Base-by-base conservation (phyloP, 805 yeast genomes). In the Starmerella geochares region DNA sequence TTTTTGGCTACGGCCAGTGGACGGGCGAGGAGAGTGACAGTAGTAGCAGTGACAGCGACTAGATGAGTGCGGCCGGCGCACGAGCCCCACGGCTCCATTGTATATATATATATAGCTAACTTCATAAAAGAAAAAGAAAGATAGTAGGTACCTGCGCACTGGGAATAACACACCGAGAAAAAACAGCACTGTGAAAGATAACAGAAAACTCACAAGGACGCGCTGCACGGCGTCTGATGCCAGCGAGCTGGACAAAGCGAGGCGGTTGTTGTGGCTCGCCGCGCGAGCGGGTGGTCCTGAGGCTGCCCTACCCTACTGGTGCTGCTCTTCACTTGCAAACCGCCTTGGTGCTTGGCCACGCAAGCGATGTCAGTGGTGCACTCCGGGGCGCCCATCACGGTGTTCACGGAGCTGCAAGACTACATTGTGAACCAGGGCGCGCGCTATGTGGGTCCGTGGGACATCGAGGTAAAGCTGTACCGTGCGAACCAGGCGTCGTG, bases 371-470 rank as follows among this genome's bases (percentile, higher is more conserved):
- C 51, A 7, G 56, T 53, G n/a, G 27, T 40, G 14, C 55, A 56
- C 42, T 38, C 56, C 21, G 37, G 28, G 25, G 56, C 53, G 44
- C 58, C 60, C 11, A 48, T 60, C 10, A 56, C 69, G 14, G 74
- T 83, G 4, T 81, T 84, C 28, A 70, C 83, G 0, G 74, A 76
- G 39, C 76, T 83, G 58, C 87, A 83, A 61, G 94, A 85, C 62
- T 73, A 75, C 49, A 72, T 85, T 14, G 74, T 82, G 3, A 81
- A 81, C 57, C 80, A 79, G 53, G 70, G 81, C 14, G 88, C 92
- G 1, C 69, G 73, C 16, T 59, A 73, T 2, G 67, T 75, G 25
- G 86, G 78, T 1, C 72, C 78, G 40, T 84, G 94, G 94, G 70
- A 69, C 37, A 79, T 83, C 57, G 83, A 76, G 46, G 72, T 83